Evolutionary conservation across 73 alveolate genomes (phyloP).

Genomic region (Tetrahymena malaccensis): DNA sequence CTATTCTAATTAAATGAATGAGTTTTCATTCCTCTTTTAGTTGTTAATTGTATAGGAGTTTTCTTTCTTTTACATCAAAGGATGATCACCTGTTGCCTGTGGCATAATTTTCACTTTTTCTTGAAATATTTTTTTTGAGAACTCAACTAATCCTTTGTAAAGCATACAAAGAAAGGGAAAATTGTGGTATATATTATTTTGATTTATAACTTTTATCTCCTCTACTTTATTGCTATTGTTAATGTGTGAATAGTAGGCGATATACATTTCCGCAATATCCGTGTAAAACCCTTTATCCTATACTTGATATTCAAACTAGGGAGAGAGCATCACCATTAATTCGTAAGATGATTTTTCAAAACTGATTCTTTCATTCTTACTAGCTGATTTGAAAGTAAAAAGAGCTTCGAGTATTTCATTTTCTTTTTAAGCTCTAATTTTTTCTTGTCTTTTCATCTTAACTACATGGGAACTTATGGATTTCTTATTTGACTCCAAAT

Average conservation of each 20-base stretch:
- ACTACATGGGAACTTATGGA: neutral
- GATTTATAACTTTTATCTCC: neutral
- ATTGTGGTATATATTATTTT: neutral
- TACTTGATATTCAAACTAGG: neutral
- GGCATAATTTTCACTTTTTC: neutral
- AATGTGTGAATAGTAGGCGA: neutral
- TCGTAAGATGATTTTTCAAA: neutral
- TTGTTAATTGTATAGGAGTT: neutral
- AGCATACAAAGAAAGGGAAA: neutral
- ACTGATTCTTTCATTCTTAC: neutral
- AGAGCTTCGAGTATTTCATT: neutral
- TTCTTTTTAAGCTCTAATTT: neutral
- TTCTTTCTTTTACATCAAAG: neutral
- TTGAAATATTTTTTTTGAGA: neutral
- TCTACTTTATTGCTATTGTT: neutral
- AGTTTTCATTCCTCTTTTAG: neutral
- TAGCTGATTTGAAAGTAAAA: neutral
- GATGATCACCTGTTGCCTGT: neutral
- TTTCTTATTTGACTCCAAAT: neutral
- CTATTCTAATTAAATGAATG: neutral
- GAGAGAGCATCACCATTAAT: neutral
- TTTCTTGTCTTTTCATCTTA: neutral
- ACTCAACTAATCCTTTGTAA: neutral
- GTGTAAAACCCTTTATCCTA: neutral
- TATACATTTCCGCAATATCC: neutral